Percentiles rank a stretch among this genome's conserved stretches.
Evolutionary conservation across 345 rosid genomes (phyloP).

Genomic region (Eucalyptus cladocalyx): DNA sequence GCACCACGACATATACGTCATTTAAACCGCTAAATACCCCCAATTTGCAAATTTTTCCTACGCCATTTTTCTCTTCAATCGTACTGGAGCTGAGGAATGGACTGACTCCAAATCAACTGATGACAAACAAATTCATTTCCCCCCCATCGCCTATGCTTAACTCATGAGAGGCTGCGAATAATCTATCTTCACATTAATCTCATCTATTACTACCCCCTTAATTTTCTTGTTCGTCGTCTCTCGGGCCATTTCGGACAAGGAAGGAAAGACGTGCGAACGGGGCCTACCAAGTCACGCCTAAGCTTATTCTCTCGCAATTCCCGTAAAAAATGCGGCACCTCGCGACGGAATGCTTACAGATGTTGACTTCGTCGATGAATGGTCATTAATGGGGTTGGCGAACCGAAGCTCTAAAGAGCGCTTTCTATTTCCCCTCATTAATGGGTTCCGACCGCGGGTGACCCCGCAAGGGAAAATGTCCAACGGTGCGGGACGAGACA

Average conservation of each 20-base stretch:
- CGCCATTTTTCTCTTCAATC: not conserved
- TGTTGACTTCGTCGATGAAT: not conserved
- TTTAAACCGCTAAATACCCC: not conserved
- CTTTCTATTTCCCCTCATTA: not conserved
- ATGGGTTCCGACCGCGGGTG: not conserved
- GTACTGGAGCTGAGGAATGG: not conserved
- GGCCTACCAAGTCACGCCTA: not conserved
- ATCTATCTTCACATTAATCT: not conserved
- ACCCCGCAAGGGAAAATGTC: not conserved
- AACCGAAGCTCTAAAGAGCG: not conserved
- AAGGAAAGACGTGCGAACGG: not conserved
- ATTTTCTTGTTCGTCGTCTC: not conserved
- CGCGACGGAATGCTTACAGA: not conserved
- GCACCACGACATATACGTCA: not conserved
- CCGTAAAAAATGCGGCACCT: not conserved
- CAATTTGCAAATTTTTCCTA: not conserved
- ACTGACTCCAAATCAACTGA: not conserved
- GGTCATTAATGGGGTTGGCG: not conserved
- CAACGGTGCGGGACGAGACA: not conserved
- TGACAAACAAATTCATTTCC: not conserved
- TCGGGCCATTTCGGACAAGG: not conserved
- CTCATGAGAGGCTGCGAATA: not conserved
- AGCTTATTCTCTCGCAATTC: not conserved
- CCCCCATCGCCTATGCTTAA: not conserved
- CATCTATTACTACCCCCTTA: not conserved